Evolutionary conservation across 306 rosid genomes (phyloP).

Genomic region (Gastrolobium bilobum): DNA sequence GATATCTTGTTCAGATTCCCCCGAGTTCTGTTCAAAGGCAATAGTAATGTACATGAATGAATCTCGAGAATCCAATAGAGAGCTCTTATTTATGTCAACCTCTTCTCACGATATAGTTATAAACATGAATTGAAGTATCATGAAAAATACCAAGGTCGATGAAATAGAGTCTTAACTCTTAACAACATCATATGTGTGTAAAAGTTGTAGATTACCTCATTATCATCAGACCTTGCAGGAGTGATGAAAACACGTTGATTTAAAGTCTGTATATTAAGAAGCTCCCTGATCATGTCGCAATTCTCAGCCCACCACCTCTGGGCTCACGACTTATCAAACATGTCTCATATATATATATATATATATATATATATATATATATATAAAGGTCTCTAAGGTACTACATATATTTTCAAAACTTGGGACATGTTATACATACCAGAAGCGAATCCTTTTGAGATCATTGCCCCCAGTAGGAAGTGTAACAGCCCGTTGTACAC

Average conservation of each 20-base stretch:
- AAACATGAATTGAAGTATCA: too few relatives aligned
- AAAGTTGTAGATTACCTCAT: slow-evolving; percentile 67
- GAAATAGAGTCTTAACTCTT: background rate
- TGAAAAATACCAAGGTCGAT: slow-evolving; percentile 1
- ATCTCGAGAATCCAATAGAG: too few relatives aligned
- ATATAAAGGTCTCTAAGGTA: slow-evolving; percentile 15
- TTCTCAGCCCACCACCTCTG: slow-evolving; percentile 99
- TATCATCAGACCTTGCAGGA: slow-evolving; percentile 82
- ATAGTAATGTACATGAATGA: too few relatives aligned
- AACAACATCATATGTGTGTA: slow-evolving; percentile 3
- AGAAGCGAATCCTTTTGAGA: slow-evolving; percentile 86
- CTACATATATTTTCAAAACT: background rate
- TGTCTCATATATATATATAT: too few relatives aligned
- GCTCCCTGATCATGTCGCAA: slow-evolving; percentile 90
- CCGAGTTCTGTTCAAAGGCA: too few relatives aligned
- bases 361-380: too few relatives aligned
- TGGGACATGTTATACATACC: slow-evolving; percentile 55
- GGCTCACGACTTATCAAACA: slow-evolving; percentile 92
- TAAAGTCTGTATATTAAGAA: slow-evolving; percentile 86
- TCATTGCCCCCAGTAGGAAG: slow-evolving; percentile 95
- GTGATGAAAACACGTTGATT: slow-evolving; percentile 78
- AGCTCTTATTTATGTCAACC: too few relatives aligned
- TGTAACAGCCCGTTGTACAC: slow-evolving; percentile 52
- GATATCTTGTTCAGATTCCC: slow-evolving; percentile 72
- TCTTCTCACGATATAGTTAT: too few relatives aligned